Conservation (phyloP, 495 filamentous ascomycete genomes). For the Daldinia grandis region DNA sequence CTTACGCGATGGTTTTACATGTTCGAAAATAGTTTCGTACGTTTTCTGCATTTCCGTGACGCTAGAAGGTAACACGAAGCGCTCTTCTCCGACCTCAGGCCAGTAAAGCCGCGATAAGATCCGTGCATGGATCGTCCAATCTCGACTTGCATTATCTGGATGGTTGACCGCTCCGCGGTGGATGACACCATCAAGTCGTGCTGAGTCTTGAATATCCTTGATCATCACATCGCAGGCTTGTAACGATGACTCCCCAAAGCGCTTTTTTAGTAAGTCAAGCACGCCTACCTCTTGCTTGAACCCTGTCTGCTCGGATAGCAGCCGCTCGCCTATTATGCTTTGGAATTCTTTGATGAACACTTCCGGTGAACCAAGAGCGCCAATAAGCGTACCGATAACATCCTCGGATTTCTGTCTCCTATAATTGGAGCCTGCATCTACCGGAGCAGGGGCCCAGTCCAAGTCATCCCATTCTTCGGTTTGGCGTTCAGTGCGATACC, state of each 20-base stretch:
- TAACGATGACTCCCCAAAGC: conserved; percentile 84
- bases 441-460: conserved; percentile 89
- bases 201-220: conserved; percentile 88
- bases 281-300: conserved; percentile 80
- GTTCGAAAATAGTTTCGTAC: conserved; percentile 81
- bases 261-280: conserved; percentile 84
- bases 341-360: conserved; percentile 95
- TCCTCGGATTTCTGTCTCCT: conserved; percentile 87
- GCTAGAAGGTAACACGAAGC: conserved; percentile 72
- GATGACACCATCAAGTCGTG: conserved; percentile 72
- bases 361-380: conserved; percentile 84
- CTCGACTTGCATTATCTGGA: conserved; percentile 46
- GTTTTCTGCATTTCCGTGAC: conserved; percentile 69
- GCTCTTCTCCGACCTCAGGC: conserved; percentile 81
- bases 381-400: conserved; percentile 89
- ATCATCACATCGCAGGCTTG: conserved; percentile 98
- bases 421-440: conserved; percentile 93
- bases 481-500: conserved; percentile 53
- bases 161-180: conserved; percentile 51
- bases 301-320: conserved; percentile 73
- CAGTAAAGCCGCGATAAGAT: conserved; percentile 95
- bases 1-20: conserved; percentile 80
- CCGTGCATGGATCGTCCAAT: conserved; percentile 69
- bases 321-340: conserved; percentile 79
- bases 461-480: conserved; percentile 83